These are phyloP conservation scores for Vigna hirtella DNA, from an alignment of 306 rosid species.

Conservation along the genomic window DNA sequence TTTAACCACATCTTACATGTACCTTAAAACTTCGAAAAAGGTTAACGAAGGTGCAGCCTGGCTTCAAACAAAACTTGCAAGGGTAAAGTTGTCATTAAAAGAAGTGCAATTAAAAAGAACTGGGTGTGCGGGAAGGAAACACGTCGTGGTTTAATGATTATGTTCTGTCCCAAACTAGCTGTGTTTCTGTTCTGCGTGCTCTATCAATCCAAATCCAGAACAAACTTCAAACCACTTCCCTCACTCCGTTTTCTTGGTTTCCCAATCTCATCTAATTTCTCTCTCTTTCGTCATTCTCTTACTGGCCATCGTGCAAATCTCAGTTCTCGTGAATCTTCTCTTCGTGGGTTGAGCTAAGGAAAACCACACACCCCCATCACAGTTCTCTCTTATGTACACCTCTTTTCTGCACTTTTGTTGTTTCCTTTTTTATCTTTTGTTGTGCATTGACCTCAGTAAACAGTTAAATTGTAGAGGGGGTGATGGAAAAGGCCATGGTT, in stretches of 20 bases:
- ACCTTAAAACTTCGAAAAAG: no score
- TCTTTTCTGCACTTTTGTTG: background rate
- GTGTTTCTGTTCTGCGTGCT: background rate
- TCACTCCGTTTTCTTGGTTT: background rate
- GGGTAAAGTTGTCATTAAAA: no score
- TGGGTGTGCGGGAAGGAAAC: no score
- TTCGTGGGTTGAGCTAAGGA: background rate
- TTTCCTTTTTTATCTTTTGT: background rate
- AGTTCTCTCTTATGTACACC: constrained; percentile 50
- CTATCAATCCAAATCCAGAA: constrained; percentile 15
- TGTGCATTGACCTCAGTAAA: background rate
- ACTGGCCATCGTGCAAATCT: constrained; percentile 29
- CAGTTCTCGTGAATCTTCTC: background rate
- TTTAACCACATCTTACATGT: no score
- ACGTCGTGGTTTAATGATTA: constrained; percentile 2
- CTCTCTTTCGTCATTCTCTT: background rate
- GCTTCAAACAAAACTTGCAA: no score
- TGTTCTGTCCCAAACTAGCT: constrained; percentile 19
- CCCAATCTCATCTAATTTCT: constrained; percentile 4
- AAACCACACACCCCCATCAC: background rate
- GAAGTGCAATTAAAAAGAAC: no score
- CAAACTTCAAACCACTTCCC: background rate
- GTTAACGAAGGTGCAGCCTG: no score
- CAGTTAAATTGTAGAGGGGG: background rate
- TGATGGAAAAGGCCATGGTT: constrained; percentile 13